These are phyloP conservation scores for Aspergillus kassunensis DNA, from an alignment of 495 filamentous ascomycete species.

Conservation along the genomic window DNA sequence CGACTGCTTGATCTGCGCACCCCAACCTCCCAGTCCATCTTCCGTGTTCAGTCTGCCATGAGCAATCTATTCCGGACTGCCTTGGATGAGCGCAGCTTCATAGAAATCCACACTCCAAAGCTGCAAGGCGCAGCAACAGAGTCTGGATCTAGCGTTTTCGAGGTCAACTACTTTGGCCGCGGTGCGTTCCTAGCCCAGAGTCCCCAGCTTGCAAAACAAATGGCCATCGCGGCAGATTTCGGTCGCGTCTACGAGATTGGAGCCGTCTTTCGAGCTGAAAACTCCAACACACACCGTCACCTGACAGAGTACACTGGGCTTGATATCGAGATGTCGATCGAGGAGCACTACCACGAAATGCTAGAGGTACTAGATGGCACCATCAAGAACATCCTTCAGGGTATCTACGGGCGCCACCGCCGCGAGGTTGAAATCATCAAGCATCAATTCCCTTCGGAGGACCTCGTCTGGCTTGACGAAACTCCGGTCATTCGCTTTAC, in stretches of 20 bases:
- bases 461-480: constrained; percentile 73
- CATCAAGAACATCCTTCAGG: constrained; percentile 78
- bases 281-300: constrained; percentile 89
- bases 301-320: constrained; percentile 95
- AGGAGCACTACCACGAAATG: constrained; percentile 85
- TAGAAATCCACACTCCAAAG: constrained; percentile 85
- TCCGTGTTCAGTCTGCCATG: constrained; percentile 70
- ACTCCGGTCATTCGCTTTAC: constrained; percentile 78
- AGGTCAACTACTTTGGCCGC: constrained; percentile 78
- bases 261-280: constrained; percentile 89
- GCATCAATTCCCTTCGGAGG: constrained; percentile 61
- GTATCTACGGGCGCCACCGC: constrained; percentile 59
- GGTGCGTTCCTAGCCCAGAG: constrained; percentile 83
- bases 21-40: constrained; percentile 79
- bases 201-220: constrained; percentile 92
- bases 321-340: constrained; percentile 94
- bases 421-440: constrained; percentile 68
- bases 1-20: constrained; percentile 85
- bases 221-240: constrained; percentile 84
- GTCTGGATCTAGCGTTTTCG: constrained; percentile 88
- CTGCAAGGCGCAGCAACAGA: constrained; percentile 86
- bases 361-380: constrained; percentile 68
- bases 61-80: constrained; percentile 74
- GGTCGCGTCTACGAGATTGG: constrained; percentile 85
- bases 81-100: constrained; percentile 67